A percentile compares a stretch with the other conserved stretches of the same genome.
phyloP scores from a whole-genome alignment of 148 eudicot genomes.

The Polygonum aviculare region DNA sequence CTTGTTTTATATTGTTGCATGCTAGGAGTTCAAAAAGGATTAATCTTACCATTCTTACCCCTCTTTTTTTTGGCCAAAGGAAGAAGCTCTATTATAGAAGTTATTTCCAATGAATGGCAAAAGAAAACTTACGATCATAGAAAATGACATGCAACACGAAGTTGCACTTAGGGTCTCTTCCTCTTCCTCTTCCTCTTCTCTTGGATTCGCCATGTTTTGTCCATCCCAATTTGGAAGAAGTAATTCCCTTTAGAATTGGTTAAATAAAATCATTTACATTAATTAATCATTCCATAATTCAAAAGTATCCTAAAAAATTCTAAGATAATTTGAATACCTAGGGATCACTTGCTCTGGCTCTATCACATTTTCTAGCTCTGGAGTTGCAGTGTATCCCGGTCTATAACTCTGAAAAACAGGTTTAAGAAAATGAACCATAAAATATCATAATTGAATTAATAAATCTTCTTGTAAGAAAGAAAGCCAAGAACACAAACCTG shows the following conservation, averaged over 20 bases:
- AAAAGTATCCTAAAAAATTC: too few species aligned
- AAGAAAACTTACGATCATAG: conserved; percentile 46
- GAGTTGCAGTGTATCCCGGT: conserved; percentile 59
- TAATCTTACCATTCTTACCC: too few species aligned
- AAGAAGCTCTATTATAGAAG: too few species aligned
- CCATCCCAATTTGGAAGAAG: not conserved
- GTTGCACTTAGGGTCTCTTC: not conserved
- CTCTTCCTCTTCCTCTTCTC: conserved; percentile 21
- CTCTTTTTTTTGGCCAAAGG: too few species aligned
- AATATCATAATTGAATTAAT: too few species aligned
- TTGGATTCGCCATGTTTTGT: conserved; percentile 44
- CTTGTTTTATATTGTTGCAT: too few species aligned
- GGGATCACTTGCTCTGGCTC: conserved; percentile 29
- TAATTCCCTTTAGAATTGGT: not conserved
- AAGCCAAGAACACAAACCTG: conserved; percentile 51
- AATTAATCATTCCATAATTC: too few species aligned
- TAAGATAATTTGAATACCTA: conserved; percentile 27
- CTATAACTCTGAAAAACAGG: conserved; percentile 55
- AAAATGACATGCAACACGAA: conserved; percentile 47
- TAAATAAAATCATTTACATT: too few species aligned
- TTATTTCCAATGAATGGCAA: not conserved
- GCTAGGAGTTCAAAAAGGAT: too few species aligned
- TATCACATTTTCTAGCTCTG: conserved; percentile 30
- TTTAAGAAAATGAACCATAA: not conserved
- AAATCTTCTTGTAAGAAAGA: too few species aligned